Evolutionary conservation across 371 early-diverging fungal species (phyloP).

Genomic region (Saksenaea oblongispora): DNA sequence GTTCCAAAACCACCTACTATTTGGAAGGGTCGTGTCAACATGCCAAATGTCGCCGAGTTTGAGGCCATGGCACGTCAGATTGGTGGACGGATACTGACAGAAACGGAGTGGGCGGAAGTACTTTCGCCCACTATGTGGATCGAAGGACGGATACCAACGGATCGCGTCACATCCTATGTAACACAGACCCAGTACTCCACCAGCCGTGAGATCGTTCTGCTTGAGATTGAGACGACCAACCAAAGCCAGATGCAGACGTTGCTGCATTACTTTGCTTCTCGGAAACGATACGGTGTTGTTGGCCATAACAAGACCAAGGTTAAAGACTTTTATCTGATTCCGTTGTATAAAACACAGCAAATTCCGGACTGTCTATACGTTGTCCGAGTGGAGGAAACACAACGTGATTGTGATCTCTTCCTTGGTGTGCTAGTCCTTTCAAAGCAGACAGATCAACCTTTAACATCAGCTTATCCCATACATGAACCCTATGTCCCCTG

Average conservation of each 20-base stretch:
- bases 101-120: constrained; percentile 58
- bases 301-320: constrained; percentile 64
- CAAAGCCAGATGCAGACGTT: constrained; percentile 43
- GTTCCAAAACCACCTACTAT: constrained; percentile 31
- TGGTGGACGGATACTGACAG: constrained; percentile 52
- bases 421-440: constrained; percentile 57
- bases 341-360: constrained; percentile 49
- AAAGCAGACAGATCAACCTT: constrained; percentile 23
- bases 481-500: constrained; percentile 1
- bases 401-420: constrained; percentile 40
- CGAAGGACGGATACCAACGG: constrained; percentile 67
- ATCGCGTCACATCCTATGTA: constrained; percentile 59
- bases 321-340: constrained; percentile 78
- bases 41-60: constrained; percentile 71
- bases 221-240: constrained; percentile 48
- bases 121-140: constrained; percentile 63
- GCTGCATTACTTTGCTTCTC: constrained; percentile 60
- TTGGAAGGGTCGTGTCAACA: constrained; percentile 70
- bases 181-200: constrained; percentile 51
- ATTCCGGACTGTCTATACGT: constrained; percentile 59
- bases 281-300: constrained; percentile 70
- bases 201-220: constrained; percentile 62
- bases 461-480: constrained; percentile 3
- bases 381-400: constrained; percentile 41
- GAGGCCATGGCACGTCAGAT: constrained; percentile 61